These are phyloP conservation scores for Pestalotiopsis sp. DNA, from an alignment of 2,329 filamentous ascomycete genomes.

Conservation along the genomic window DNA sequence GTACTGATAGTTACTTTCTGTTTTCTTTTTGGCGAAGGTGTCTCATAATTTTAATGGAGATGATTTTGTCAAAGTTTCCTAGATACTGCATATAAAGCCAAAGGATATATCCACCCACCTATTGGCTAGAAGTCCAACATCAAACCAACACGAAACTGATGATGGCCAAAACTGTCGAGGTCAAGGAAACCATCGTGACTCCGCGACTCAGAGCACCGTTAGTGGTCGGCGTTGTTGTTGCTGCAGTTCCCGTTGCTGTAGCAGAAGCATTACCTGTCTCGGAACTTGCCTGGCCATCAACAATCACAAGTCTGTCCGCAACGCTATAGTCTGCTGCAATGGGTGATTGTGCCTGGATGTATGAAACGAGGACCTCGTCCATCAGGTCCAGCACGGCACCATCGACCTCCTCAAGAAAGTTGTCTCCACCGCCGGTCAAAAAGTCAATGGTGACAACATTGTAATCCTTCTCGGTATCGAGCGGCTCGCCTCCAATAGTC, in stretches of 20 bases:
- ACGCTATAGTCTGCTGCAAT: slow-evolving; percentile 45
- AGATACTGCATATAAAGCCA: too few relatives aligned
- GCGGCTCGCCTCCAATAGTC: slow-evolving; percentile 47
- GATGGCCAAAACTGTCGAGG: not conserved
- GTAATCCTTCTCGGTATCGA: slow-evolving; percentile 53
- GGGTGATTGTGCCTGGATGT: slow-evolving; percentile 51
- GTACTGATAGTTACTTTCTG: too few relatives aligned
- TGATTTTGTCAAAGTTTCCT: too few relatives aligned
- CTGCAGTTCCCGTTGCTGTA: slow-evolving; percentile 1
- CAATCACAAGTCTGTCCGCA: slow-evolving; percentile 46
- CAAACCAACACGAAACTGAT: not conserved
- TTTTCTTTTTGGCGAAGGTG: too few relatives aligned
- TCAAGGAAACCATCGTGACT: not conserved
- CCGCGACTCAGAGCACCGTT: not conserved
- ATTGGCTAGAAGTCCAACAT: too few relatives aligned
- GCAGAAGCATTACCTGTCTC: not conserved
- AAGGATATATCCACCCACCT: not conserved
- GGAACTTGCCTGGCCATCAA: slow-evolving; percentile 20
- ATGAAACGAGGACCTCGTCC: slow-evolving; percentile 51
- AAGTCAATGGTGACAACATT: slow-evolving; percentile 66
- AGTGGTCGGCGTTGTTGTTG: not conserved
- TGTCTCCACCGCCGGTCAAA: slow-evolving; percentile 64
- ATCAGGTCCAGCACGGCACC: slow-evolving; percentile 49
- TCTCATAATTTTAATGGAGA: too few relatives aligned
- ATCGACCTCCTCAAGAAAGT: slow-evolving; percentile 48